phyloP scores from a whole-genome alignment of 139 green algal species.

The Picochlorum sp. region DNA sequence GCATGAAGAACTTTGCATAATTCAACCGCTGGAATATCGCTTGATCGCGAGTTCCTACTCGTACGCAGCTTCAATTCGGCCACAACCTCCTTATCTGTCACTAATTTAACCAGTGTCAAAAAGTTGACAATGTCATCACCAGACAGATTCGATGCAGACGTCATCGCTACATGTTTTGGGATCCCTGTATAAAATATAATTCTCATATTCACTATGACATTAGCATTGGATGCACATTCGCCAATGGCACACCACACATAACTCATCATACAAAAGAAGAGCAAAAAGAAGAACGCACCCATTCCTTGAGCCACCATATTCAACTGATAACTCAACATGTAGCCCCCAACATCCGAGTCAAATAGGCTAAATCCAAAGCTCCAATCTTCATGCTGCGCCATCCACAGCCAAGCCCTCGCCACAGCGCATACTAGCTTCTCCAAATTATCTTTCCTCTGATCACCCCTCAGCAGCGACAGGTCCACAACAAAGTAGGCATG shows the following conservation, averaged over 20 bases:
- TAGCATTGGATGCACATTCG: not conserved
- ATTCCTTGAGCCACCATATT: not conserved
- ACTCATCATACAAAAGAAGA: too few relatives aligned
- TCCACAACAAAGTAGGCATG: conserved; percentile 3
- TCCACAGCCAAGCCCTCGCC: not conserved
- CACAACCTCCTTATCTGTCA: conserved; percentile 3
- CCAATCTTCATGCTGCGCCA: not conserved
- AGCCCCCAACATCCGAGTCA: not conserved
- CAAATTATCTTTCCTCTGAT: not conserved
- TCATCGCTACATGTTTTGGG: not conserved
- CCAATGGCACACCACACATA: not conserved
- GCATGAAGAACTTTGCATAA: conserved; percentile 2
- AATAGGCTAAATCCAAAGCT: conserved; percentile 2
- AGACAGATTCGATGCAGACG: not conserved
- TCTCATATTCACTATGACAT: not conserved
- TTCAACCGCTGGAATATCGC: not conserved
- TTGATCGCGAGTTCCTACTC: not conserved
- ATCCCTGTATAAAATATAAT: conserved; percentile 3
- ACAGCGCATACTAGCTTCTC: not conserved
- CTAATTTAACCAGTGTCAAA: conserved; percentile 2
- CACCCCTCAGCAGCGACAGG: not conserved
- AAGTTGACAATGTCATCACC: conserved; percentile 1
- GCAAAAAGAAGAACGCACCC: not conserved
- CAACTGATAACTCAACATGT: not conserved
- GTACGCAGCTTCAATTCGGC: not conserved